Evolutionary conservation across 352 stramenopile species (phyloP).

Genomic region (Phytophthora uliginosa): DNA sequence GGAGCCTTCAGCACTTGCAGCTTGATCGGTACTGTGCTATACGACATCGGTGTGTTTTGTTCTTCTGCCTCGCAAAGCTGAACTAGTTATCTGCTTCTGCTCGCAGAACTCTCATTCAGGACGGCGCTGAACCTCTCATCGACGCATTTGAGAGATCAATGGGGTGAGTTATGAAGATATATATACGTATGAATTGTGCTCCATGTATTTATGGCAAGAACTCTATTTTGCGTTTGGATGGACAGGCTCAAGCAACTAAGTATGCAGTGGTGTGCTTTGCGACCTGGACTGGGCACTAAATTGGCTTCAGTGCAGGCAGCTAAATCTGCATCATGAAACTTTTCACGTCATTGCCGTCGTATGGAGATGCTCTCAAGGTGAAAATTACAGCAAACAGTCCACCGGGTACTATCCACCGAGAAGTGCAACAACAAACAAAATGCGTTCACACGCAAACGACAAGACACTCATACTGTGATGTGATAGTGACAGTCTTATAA

Average conservation of each 20-base stretch:
- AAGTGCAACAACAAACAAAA: background rate
- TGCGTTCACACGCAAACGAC: background rate
- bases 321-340: constrained; percentile 12
- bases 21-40: constrained; percentile 38
- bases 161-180: constrained; percentile 29
- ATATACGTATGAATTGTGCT: background rate
- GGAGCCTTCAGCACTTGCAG: constrained; percentile 31
- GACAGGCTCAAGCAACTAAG: constrained; percentile 42
- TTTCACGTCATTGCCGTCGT: background rate
- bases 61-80: background rate
- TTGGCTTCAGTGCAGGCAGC: constrained; percentile 24
- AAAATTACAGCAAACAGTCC: background rate
- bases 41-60: background rate
- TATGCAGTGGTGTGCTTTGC: constrained; percentile 46
- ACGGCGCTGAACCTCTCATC: constrained; percentile 33
- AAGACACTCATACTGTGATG: background rate
- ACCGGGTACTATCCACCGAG: background rate
- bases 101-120: constrained; percentile 30
- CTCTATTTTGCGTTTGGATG: background rate
- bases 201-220: background rate
- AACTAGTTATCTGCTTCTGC: background rate
- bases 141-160: constrained; percentile 38
- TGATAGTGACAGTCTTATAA: constrained; percentile 34
- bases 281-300: constrained; percentile 34
- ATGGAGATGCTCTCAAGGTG: background rate